Conservation (phyloP, 2,329 filamentous ascomycete species). For the Xylariaceae sp. region DNA sequence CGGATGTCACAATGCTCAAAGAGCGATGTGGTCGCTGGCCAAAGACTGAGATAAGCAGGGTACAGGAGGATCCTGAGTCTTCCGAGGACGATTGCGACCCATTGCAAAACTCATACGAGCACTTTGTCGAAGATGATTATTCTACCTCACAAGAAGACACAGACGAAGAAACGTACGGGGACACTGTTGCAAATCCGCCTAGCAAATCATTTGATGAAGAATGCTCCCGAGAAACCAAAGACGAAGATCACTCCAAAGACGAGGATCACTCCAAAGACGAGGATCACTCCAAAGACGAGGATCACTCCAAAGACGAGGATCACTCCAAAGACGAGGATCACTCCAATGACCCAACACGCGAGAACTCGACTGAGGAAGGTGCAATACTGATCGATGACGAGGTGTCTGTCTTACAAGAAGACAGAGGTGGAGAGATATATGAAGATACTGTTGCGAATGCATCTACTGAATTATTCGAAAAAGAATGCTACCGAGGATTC, state of each 20-base stretch:
- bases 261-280: no score
- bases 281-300: no score
- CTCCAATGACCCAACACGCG: no score
- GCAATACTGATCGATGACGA: no score
- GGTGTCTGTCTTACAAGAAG: no score
- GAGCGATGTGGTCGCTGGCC: conserved; percentile 23
- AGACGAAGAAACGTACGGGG: background rate
- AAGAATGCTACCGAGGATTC: background rate
- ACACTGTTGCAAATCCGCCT: background rate
- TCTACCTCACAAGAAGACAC: background rate
- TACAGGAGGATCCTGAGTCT: conserved; percentile 7
- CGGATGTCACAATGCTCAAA: conserved; percentile 13
- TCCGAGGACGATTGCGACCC: conserved; percentile 1
- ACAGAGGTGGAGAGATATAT: background rate
- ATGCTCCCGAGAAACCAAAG: background rate
- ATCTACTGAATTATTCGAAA: background rate
- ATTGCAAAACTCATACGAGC: background rate
- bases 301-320: no score
- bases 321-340: no score
- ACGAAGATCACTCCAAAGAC: no score
- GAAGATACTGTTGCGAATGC: background rate
- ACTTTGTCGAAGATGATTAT: background rate
- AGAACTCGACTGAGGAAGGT: no score
- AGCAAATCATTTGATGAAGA: background rate
- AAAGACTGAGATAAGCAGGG: conserved; percentile 13